Percentiles rank a stretch among this genome's conserved stretches.
phyloP scores from a whole-genome alignment of 305 asterid species.

The Fraxinus dipetala region DNA sequence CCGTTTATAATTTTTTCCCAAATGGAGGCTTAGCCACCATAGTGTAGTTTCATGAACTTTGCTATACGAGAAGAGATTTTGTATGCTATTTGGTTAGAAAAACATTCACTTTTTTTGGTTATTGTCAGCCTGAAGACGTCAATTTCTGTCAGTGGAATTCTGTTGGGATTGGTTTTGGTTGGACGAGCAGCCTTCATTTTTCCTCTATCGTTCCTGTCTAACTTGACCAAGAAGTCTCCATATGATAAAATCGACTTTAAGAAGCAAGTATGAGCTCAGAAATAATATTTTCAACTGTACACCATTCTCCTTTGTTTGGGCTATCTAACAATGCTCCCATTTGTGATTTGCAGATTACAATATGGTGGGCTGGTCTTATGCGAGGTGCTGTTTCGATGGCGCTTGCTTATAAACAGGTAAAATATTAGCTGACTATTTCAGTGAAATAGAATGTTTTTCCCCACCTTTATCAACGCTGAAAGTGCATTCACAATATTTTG shows the following conservation, averaged over 20 bases:
- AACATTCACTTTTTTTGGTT: conserved; percentile 7
- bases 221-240: conserved; percentile 63
- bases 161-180: conserved; percentile 70
- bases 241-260: conserved; percentile 58
- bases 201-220: conserved; percentile 76
- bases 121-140: conserved; percentile 65
- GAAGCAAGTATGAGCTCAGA: conserved; percentile 59
- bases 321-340: conserved; percentile 3
- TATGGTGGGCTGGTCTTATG: conserved; percentile 99
- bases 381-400: conserved; percentile 97
- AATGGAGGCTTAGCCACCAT: neutral
- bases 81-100: neutral
- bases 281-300: conserved; percentile 8
- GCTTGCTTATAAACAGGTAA: conserved; percentile 92
- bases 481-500: neutral
- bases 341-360: conserved; percentile 47
- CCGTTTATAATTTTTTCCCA: neutral
- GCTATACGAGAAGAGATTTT: neutral
- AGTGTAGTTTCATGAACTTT: conserved; percentile 14
- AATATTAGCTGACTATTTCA: neutral
- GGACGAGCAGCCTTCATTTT: conserved; percentile 94
- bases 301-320: conserved; percentile 1
- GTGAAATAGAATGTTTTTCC: neutral
- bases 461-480: neutral
- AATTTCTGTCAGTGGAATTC: conserved; percentile 62